phyloP scores from a whole-genome alignment of 208 protist species.

The Trypanosomatidae sp. region DNA sequence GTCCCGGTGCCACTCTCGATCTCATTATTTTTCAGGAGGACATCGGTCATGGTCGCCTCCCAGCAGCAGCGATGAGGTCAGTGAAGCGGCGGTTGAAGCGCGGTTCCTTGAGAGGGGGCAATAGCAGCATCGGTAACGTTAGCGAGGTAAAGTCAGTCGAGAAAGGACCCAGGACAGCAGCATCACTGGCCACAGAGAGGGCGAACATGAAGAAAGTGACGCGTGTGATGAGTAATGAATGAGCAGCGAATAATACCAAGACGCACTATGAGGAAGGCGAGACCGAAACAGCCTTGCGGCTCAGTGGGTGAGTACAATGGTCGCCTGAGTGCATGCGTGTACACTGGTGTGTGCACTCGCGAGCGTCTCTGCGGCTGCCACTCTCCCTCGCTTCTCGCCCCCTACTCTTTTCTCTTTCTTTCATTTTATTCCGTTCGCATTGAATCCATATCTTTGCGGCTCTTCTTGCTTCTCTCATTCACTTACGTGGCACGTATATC shows the following conservation, averaged over 20 bases:
- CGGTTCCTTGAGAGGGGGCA: not conserved
- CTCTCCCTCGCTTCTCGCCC: not conserved
- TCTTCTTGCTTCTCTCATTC: not conserved
- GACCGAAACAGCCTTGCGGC: not conserved
- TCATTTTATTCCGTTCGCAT: too few species aligned
- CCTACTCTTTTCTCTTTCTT: not conserved
- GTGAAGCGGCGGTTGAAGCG: not conserved
- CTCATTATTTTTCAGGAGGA: not conserved
- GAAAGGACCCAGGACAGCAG: too few species aligned
- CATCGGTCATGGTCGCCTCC: not conserved
- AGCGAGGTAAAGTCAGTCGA: not conserved
- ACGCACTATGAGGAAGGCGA: not conserved
- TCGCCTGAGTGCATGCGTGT: not conserved
- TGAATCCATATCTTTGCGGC: not conserved
- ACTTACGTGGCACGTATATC: not conserved
- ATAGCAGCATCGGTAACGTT: not conserved
- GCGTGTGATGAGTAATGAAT: too few species aligned
- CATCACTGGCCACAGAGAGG: not conserved
- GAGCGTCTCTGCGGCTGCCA: not conserved
- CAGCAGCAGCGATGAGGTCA: not conserved
- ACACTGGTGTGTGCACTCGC: not conserved
- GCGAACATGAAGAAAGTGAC: not conserved
- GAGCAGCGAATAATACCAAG: not conserved
- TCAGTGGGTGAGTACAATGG: not conserved
- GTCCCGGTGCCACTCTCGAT: not conserved